Conservation (phyloP, 2,329 filamentous ascomycete genomes). For the Colletotrichum gloeosporioides region DNA sequence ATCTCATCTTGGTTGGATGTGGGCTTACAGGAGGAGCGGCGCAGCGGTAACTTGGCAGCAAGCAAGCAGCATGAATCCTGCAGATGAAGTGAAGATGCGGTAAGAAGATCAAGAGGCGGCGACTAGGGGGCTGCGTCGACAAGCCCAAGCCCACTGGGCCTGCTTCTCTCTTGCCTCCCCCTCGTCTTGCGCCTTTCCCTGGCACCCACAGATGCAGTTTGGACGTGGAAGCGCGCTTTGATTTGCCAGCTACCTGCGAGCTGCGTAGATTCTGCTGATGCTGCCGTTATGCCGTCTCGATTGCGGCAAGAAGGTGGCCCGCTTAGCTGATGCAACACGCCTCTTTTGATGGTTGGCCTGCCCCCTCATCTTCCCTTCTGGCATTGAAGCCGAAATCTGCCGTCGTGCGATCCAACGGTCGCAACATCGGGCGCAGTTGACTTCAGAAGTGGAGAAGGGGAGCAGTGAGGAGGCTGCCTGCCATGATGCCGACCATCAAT, state of each 20-base stretch:
- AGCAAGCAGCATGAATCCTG: conserved; percentile 14
- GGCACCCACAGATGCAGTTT: neutral
- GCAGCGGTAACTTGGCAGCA: conserved; percentile 1
- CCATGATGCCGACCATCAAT: neutral
- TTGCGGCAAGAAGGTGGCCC: neutral
- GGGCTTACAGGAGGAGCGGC: neutral
- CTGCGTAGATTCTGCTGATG: neutral
- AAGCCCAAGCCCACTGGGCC: neutral
- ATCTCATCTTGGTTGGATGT: conserved; percentile 14
- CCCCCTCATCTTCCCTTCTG: neutral
- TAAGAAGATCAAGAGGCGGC: conserved; percentile 17
- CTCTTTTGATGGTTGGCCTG: neutral
- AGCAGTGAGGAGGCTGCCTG: neutral
- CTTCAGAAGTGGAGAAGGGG: neutral
- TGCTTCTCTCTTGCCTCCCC: neutral
- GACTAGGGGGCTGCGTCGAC: neutral
- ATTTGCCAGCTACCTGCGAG: neutral
- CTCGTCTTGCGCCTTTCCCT: neutral
- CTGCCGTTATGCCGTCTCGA: neutral
- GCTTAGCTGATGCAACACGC: neutral
- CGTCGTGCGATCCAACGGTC: neutral
- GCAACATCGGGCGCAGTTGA: neutral
- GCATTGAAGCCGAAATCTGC: neutral
- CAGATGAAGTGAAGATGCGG: conserved; percentile 19
- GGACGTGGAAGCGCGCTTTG: neutral